phyloP scores from a whole-genome alignment of 345 rosid species.

The Dimocarpus longan region DNA sequence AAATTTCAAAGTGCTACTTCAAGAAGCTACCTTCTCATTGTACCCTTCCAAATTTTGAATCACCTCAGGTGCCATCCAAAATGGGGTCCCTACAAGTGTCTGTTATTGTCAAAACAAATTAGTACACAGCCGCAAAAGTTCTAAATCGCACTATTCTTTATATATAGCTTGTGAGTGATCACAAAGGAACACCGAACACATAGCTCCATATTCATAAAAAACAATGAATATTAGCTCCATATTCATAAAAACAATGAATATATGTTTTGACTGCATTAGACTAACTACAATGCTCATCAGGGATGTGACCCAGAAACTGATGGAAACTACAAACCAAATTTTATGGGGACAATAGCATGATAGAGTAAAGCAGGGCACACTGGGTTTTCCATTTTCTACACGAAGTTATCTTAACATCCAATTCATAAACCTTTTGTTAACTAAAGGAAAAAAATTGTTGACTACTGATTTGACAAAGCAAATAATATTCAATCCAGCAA shows the following conservation, averaged over 20 bases:
- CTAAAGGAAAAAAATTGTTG: background rate
- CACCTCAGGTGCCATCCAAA: conserved; percentile 99
- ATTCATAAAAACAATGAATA: background rate
- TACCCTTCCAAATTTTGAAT: conserved; percentile 99
- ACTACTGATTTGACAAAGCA: background rate
- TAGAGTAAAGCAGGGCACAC: background rate
- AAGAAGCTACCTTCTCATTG: conserved; percentile 78
- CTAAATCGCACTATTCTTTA: conserved; percentile 17
- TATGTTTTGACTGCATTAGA: background rate
- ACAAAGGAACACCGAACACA: background rate
- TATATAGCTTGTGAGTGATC: conserved; percentile 5
- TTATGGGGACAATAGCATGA: background rate
- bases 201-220: background rate
- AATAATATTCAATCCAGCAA: background rate
- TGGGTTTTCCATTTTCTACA: background rate
- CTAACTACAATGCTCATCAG: background rate
- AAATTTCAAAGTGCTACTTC: background rate
- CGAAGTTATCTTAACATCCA: background rate
- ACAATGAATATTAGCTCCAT: background rate
- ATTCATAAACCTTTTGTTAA: background rate
- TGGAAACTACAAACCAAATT: background rate
- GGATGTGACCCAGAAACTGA: background rate
- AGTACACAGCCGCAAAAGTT: conserved; percentile 30
- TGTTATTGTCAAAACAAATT: conserved; percentile 51
- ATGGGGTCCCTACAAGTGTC: conserved; percentile 99